A percentile compares a stretch with the other conserved stretches of the same genome.
phyloP scores from a whole-genome alignment of 179 eudicot species.

The Beta lomatogona region DNA sequence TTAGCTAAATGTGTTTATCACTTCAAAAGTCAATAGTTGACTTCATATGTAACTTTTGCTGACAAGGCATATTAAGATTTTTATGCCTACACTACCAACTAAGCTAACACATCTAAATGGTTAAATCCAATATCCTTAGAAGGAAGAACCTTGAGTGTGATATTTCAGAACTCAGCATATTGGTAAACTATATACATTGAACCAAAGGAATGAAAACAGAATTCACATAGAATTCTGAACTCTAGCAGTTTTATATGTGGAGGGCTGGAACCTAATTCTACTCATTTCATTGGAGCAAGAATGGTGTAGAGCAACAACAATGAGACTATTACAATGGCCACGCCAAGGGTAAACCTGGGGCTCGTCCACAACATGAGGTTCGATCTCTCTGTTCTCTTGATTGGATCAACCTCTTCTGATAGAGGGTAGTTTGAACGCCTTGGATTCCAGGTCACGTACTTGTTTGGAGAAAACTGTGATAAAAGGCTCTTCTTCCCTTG shows the following conservation, averaged over 20 bases:
- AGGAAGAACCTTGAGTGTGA: not conserved
- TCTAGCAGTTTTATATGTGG: not conserved
- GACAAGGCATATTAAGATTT: no score
- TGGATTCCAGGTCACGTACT: conserved; percentile 94
- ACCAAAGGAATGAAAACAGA: not conserved
- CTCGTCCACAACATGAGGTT: conserved; percentile 94
- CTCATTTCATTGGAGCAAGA: conserved; percentile 68
- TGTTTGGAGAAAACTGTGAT: conserved; percentile 64
- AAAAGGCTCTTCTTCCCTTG: conserved; percentile 62
- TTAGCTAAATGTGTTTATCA: no score
- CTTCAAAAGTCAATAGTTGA: no score
- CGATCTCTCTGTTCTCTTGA: conserved; percentile 87
- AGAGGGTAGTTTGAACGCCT: conserved; percentile 76
- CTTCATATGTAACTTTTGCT: no score
- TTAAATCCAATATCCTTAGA: not conserved
- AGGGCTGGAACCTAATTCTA: not conserved
- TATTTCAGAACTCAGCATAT: not conserved
- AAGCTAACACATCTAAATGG: not conserved
- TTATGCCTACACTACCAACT: not conserved
- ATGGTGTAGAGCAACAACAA: conserved; percentile 73
- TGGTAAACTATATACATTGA: not conserved
- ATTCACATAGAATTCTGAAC: not conserved
- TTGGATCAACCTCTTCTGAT: conserved; percentile 96
- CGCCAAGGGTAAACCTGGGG: conserved; percentile 72
- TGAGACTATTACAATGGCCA: conserved; percentile 68